These are phyloP conservation scores for Silene coronaria DNA, from an alignment of 179 eudicot species.

Conservation along the genomic window DNA sequence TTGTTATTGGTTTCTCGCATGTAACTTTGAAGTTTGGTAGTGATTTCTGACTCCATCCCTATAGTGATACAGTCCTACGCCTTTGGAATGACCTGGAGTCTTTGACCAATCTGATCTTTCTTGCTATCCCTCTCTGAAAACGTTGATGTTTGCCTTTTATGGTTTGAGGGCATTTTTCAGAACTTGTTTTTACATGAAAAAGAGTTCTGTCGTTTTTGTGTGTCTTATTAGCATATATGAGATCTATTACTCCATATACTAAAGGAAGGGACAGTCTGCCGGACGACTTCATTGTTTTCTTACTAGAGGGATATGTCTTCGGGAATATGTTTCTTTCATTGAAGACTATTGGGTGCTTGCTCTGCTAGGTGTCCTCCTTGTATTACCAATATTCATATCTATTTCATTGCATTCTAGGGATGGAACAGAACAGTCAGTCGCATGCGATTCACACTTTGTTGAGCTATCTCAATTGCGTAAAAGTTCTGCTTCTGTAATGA, in stretches of 20 bases:
- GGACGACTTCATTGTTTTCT: background rate
- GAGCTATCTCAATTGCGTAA: background rate
- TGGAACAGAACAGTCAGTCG: background rate
- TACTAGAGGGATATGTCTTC: background rate
- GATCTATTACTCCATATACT: background rate
- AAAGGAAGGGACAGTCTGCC: background rate
- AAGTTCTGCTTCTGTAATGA: background rate
- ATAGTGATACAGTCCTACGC: background rate
- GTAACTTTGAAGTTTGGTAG: conserved; percentile 5
- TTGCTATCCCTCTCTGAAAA: background rate
- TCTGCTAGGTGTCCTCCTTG: background rate
- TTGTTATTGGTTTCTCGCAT: background rate
- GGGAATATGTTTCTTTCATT: background rate
- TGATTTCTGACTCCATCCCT: background rate
- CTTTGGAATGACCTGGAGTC: background rate
- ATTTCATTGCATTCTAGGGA: background rate
- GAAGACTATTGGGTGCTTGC: background rate
- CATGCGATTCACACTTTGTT: background rate
- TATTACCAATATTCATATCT: background rate
- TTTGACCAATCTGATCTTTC: background rate
- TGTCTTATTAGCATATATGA: background rate
- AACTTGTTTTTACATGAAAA: background rate
- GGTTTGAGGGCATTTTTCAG: background rate
- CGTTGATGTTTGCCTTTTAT: background rate
- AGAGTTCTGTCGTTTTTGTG: background rate